Evolutionary conservation across 768 basidiomycete genomes (phyloP).

Genomic region (Pholiota conissans): DNA sequence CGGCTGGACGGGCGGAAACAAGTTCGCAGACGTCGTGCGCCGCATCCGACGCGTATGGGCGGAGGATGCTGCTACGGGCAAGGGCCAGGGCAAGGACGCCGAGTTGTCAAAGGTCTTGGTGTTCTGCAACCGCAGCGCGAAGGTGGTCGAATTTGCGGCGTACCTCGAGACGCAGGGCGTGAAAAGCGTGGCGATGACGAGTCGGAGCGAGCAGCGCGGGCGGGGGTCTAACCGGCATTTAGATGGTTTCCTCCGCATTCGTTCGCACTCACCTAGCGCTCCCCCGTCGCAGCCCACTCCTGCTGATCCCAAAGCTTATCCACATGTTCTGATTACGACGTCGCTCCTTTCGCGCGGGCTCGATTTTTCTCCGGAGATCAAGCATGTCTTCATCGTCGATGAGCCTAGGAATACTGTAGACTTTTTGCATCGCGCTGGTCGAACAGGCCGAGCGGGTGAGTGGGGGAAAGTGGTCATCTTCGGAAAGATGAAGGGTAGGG

Average conservation of each 20-base stretch:
- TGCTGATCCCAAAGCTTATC: conserved; percentile 33
- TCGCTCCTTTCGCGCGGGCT: conserved; percentile 89
- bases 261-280: conserved; percentile 18
- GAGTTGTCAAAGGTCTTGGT: conserved; percentile 70
- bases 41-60: conserved; percentile 76
- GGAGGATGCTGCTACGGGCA: conserved; percentile 46
- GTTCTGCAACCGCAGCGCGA: conserved; percentile 78
- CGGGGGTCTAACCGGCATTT: conserved; percentile 76
- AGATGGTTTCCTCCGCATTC: conserved; percentile 63
- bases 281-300: neutral
- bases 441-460: conserved; percentile 75
- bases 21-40: conserved; percentile 75
- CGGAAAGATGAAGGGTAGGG: conserved; percentile 67
- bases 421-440: conserved; percentile 88
- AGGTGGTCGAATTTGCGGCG: conserved; percentile 60
- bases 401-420: conserved; percentile 89
- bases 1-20: conserved; percentile 77
- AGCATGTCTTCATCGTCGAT: conserved; percentile 85
- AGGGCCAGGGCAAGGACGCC: neutral
- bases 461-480: conserved; percentile 75
- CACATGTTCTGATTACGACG: conserved; percentile 83
- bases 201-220: conserved; percentile 54
- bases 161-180: conserved; percentile 64
- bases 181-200: conserved; percentile 64
- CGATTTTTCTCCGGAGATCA: conserved; percentile 78